A percentile compares a stretch with the other conserved stretches of the same genome.
Conservation (phyloP, 2,329 filamentous ascomycete genomes). For the Neonectria punicea region DNA sequence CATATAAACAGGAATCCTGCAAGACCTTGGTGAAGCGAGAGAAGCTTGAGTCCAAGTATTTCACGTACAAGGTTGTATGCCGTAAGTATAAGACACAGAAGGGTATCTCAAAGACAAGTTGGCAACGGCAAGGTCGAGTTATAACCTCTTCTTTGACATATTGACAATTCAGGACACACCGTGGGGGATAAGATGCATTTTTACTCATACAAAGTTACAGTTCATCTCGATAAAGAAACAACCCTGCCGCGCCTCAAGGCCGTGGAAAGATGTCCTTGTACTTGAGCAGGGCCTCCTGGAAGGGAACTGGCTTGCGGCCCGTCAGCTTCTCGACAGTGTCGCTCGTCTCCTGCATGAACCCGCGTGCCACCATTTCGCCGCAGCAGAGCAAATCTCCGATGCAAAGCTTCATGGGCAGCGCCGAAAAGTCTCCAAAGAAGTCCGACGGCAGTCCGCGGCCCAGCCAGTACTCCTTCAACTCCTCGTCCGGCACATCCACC, state of each 20-base stretch:
- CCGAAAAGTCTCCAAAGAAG: slow-evolving; percentile 38
- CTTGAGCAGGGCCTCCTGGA: slow-evolving; percentile 34
- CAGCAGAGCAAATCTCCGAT: slow-evolving; percentile 39
- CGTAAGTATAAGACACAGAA: background rate
- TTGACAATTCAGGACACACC: background rate
- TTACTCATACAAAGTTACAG: background rate
- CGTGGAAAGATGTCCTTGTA: slow-evolving; percentile 37
- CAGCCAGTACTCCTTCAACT: slow-evolving; percentile 38
- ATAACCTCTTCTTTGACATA: background rate
- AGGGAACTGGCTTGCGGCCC: slow-evolving; percentile 30
- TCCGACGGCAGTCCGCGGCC: slow-evolving; percentile 35
- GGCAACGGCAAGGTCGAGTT: too few relatives aligned
- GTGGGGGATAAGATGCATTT: background rate
- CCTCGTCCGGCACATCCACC: slow-evolving; percentile 37
- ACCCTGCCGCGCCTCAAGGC: background rate
- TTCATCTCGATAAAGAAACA: background rate
- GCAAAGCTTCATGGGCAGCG: slow-evolving; percentile 40
- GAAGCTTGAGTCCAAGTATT: background rate
- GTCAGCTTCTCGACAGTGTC: slow-evolving; percentile 41
- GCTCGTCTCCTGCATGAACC: slow-evolving; percentile 32
- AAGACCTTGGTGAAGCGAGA: background rate
- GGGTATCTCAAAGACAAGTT: background rate
- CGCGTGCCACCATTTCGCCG: slow-evolving; percentile 38
- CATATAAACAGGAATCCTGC: background rate
- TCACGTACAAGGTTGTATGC: background rate